Conservation (phyloP, 768 basidiomycete species). For the Macrocybe gigantea region DNA sequence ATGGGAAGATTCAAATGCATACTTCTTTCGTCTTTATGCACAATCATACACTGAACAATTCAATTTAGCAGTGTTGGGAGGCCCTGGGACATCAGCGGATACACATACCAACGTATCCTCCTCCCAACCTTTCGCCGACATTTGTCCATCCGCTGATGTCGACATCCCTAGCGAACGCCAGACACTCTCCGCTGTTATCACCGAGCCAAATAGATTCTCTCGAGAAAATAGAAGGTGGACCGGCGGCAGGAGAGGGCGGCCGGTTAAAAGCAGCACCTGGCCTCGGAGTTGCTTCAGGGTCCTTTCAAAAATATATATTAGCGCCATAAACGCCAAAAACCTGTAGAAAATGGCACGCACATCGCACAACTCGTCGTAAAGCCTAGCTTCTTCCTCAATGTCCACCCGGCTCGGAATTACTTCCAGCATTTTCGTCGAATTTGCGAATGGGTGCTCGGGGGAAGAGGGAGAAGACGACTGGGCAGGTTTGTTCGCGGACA, state of each 20-base stretch:
- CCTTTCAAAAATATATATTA: conserved; percentile 6
- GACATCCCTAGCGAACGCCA: conserved; percentile 59
- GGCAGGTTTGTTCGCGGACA: not conserved
- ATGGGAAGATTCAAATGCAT: not conserved
- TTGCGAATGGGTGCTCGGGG: conserved; percentile 37
- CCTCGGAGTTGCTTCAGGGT: conserved; percentile 6
- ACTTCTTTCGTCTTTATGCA: conserved; percentile 62
- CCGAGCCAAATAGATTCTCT: conserved; percentile 61
- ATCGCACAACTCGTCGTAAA: conserved; percentile 59
- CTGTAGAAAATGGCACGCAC: conserved; percentile 10
- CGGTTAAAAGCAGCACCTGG: conserved; percentile 8
- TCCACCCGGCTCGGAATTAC: conserved; percentile 55
- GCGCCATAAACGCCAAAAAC: not conserved
- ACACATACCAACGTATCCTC: conserved; percentile 57
- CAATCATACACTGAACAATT: conserved; percentile 57
- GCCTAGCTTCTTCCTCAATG: conserved; percentile 58
- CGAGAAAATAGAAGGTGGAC: conserved; percentile 53
- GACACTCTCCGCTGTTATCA: conserved; percentile 49
- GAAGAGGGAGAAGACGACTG: conserved; percentile 6
- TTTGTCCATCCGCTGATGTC: conserved; percentile 65
- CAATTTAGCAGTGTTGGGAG: not conserved
- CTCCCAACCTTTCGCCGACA: conserved; percentile 60
- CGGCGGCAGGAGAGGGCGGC: conserved; percentile 21
- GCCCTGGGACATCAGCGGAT: not conserved
- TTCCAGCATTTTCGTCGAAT: conserved; percentile 42